Evolutionary conservation across 495 filamentous ascomycete species (phyloP).

Genomic region (Neurospora tetrasperma): DNA sequence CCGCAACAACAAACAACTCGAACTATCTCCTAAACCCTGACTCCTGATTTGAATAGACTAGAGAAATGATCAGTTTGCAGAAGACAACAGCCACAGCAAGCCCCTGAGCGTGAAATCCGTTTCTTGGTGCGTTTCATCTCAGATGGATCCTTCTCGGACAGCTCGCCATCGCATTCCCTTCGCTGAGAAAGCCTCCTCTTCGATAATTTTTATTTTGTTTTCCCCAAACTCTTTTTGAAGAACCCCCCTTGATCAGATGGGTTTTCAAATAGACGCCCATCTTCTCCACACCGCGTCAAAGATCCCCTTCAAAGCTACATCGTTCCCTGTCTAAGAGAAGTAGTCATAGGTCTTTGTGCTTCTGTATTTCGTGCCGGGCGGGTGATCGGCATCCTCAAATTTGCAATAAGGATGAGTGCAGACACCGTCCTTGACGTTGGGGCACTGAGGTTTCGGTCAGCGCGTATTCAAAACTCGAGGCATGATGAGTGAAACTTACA

Average conservation of each 20-base stretch:
- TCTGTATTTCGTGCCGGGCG: slow-evolving; percentile 38
- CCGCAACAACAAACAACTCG: not conserved
- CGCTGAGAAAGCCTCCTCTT: not conserved
- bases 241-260: no score
- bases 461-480: not conserved
- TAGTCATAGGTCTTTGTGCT: slow-evolving; percentile 18
- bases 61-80: not conserved
- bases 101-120: not conserved
- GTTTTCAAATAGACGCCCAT: no score
- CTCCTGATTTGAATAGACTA: not conserved
- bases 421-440: slow-evolving; percentile 28
- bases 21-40: not conserved
- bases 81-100: not conserved
- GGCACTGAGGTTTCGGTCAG: slow-evolving; percentile 18
- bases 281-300: not conserved
- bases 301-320: not conserved
- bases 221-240: not conserved
- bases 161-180: not conserved
- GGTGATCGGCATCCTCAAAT: slow-evolving; percentile 37
- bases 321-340: not conserved
- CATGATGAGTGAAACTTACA: slow-evolving; percentile 18
- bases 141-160: not conserved
- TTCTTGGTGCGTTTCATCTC: not conserved
- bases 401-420: slow-evolving; percentile 38
- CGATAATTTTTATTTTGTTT: not conserved